phyloP scores from a whole-genome alignment of 768 basidiomycete genomes.

The Tulasnella sp. region DNA sequence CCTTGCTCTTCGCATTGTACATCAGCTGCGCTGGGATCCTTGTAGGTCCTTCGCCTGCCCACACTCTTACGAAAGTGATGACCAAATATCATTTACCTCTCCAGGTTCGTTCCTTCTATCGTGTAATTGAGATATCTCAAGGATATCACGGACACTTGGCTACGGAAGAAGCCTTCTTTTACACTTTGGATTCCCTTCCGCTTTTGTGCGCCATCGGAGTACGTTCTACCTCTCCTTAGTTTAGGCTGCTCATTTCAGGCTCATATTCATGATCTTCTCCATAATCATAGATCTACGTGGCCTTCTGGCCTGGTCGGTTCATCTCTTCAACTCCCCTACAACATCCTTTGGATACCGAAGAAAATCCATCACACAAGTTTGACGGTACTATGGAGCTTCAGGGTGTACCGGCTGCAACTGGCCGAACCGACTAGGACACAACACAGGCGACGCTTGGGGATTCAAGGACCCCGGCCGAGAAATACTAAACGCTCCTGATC shows the following conservation, averaged over 20 bases:
- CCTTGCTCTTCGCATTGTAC: constrained; percentile 38
- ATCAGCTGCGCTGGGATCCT: constrained; percentile 53
- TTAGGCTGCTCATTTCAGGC: background rate
- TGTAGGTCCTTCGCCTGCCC: constrained; percentile 28
- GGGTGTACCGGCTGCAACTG: background rate
- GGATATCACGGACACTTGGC: constrained; percentile 50
- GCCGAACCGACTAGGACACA: no score
- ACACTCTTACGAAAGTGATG: background rate
- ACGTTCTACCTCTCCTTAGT: constrained; percentile 28
- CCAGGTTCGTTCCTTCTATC: constrained; percentile 48
- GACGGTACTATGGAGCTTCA: background rate
- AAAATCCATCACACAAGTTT: background rate
- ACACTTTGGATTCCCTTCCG: constrained; percentile 55
- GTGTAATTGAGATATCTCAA: constrained; percentile 45
- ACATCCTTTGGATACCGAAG: background rate
- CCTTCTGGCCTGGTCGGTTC: constrained; percentile 49
- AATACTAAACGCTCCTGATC: no score
- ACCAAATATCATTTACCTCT: background rate
- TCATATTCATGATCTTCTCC: background rate
- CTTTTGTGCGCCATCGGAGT: constrained; percentile 46
- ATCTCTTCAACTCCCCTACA: constrained; percentile 3
- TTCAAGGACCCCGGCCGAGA: no score
- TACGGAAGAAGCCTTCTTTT: constrained; percentile 51
- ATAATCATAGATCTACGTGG: constrained; percentile 1
- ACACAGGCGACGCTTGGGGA: no score